phyloP scores from a whole-genome alignment of 352 stramenopile species.

The Phytophthora uliginosa region DNA sequence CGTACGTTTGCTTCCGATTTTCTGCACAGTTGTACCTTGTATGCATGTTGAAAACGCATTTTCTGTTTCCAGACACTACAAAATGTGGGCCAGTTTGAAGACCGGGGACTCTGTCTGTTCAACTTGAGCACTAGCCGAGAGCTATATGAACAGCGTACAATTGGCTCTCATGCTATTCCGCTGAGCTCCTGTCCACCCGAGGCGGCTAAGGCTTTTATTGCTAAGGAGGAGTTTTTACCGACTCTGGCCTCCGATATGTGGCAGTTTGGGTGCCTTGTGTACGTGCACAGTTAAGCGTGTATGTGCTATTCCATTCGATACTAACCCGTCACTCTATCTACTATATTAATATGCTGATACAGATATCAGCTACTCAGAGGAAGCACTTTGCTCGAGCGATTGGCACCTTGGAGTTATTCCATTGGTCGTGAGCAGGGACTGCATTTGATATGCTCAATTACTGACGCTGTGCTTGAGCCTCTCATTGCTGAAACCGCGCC shows the following conservation, averaged over 20 bases:
- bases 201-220: conserved; percentile 57
- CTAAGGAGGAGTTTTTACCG: conserved; percentile 48
- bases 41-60: neutral
- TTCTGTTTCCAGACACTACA: conserved; percentile 41
- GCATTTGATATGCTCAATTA: conserved; percentile 69
- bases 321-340: neutral
- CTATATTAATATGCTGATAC: neutral
- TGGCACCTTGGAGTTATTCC: conserved; percentile 56
- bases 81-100: conserved; percentile 60
- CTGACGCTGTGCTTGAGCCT: conserved; percentile 51
- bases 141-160: conserved; percentile 36
- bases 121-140: conserved; percentile 56
- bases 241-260: conserved; percentile 71
- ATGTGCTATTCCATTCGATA: neutral
- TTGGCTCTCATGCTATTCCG: conserved; percentile 42
- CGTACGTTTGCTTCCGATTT: conserved; percentile 35
- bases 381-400: conserved; percentile 45
- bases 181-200: conserved; percentile 55
- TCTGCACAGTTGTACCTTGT: neutral
- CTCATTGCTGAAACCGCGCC: conserved; percentile 41
- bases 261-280: conserved; percentile 84
- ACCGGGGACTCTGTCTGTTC: conserved; percentile 49
- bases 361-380: conserved; percentile 69
- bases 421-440: conserved; percentile 50
- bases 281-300: conserved; percentile 18